Percentiles rank a stretch among this genome's conserved stretches.
These are phyloP conservation scores for Kodamaea sagamina DNA, from an alignment of 805 yeast species.

Conservation along the genomic window DNA sequence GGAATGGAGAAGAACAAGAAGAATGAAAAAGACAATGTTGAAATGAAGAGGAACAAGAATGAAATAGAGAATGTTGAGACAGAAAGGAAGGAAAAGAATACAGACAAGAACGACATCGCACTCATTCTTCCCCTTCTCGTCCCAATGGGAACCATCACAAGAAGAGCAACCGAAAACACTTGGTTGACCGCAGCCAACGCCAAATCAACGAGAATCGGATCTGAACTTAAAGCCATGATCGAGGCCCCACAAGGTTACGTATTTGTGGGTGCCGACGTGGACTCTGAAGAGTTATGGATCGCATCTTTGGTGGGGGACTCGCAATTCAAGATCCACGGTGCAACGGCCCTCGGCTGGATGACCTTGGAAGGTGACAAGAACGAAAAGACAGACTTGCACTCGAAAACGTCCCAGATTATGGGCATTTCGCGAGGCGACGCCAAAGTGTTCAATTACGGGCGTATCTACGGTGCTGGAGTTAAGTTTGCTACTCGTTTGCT, in stretches of 20 bases:
- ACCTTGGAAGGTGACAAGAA: conserved; percentile 91
- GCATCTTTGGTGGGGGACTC: conserved; percentile 95
- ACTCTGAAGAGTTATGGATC: conserved; percentile 97
- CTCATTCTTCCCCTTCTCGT: conserved; percentile 80
- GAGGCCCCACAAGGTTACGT: conserved; percentile 86
- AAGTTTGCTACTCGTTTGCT: conserved; percentile 84
- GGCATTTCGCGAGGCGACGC: conserved; percentile 92
- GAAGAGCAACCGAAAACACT: conserved; percentile 95
- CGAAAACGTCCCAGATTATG: conserved; percentile 86
- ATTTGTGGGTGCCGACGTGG: conserved; percentile 98
- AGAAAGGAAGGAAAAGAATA: too few species aligned
- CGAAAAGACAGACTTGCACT: conserved; percentile 92
- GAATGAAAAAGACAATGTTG: too few species aligned
- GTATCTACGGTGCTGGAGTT: conserved; percentile 97
- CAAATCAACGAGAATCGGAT: conserved; percentile 80
- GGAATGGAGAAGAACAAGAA: too few species aligned
- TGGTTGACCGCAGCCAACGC: conserved; percentile 99
- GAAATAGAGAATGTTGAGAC: too few species aligned
- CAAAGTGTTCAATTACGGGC: conserved; percentile 91
- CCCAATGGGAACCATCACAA: conserved; percentile 95
- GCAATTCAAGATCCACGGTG: conserved; percentile 85
- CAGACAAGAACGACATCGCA: conserved; percentile 12
- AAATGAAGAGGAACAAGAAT: too few species aligned
- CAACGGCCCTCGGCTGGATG: conserved; percentile 99
- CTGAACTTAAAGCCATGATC: conserved; percentile 86